Base-by-base conservation (phyloP, 129 eudicot genomes). In the Calendula officinalis region DNA sequence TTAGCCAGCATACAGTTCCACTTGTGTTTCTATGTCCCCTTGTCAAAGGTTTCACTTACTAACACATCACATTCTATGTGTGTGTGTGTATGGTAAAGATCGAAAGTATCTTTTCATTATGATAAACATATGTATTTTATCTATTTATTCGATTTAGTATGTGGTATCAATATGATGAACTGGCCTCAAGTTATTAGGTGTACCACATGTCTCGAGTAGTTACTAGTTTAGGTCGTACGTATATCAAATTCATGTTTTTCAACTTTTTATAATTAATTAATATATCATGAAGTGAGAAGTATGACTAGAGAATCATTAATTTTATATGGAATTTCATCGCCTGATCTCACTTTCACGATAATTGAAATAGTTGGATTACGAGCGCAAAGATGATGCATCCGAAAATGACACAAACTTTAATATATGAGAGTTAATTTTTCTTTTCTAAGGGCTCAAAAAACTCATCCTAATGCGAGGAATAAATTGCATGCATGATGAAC, bases 21-120 rank as follows among this genome's bases (percentile, higher is more conserved):
- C 60, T 70, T 70, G 75, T 70, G 52, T 70, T 48, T 37, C 5
- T 53, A 60, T 70, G 68, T 70, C 67, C 67, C 75, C 75, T 70
- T 17, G 49, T 59, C 57, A 48, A 35, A 41, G 45, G 60, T 59
- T 47, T 59, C 67, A 38, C 41, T 17, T 34, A 5, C 43, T 13
- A 30, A 56, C 65, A 68, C 15, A 56, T 42, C 71, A 66, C 50
- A 52, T 39, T 55, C 41, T 60, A 35, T 6, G 9, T 22, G 30
- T 22, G 30, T 22, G 30, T 22, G 30, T 22, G 30, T 22, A 2
- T 22, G 30, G 30, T 22, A 22, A 22, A 22, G 30, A 22, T 22
- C 30, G 30, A 22, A 22, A 22, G 30, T 22, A 22, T 22, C 30
- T 22, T 22, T 22, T 22, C 30, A 22, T 22, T 22, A 22, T 22